A percentile compares a stretch with the other conserved stretches of the same genome.
phyloP scores from a whole-genome alignment of 495 filamentous ascomycete genomes.

The Paragyromitra xinjiangensis region DNA sequence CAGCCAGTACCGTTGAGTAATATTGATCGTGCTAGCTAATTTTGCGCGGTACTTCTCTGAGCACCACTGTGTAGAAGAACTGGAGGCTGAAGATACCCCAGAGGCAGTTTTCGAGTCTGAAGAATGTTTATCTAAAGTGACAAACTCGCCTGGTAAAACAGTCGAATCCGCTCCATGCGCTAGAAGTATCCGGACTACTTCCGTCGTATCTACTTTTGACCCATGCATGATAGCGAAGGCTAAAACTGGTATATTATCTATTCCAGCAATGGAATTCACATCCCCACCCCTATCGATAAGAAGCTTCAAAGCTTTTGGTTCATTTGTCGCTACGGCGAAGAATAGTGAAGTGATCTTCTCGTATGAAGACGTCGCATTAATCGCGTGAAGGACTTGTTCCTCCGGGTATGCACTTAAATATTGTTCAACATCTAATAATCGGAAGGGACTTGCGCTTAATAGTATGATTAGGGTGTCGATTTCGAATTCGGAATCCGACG shows the following conservation, averaged over 20 bases:
- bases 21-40: conserved; percentile 59
- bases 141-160: conserved; percentile 58
- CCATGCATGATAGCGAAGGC: conserved; percentile 61
- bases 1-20: conserved; percentile 63
- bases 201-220: conserved; percentile 58
- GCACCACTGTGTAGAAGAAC: conserved; percentile 26
- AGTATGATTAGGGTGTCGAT: conserved; percentile 33
- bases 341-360: conserved; percentile 60
- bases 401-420: conserved; percentile 31
- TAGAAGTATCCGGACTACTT: conserved; percentile 58
- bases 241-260: conserved; percentile 59
- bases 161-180: conserved; percentile 59
- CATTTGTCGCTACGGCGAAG: conserved; percentile 61
- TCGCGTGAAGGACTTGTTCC: conserved; percentile 17
- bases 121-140: conserved; percentile 9
- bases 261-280: conserved; percentile 55
- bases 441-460: conserved; percentile 28
- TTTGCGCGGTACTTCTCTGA: conserved; percentile 35
- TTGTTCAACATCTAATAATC: conserved; percentile 36
- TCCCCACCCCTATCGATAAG: conserved; percentile 60
- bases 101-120: conserved; percentile 17
- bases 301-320: conserved; percentile 58
- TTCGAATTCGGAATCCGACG: conserved; percentile 37
- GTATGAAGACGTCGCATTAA: conserved; percentile 28
- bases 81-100: not conserved